Percentiles rank a stretch among this genome's conserved stretches.
Evolutionary conservation across 2,329 filamentous ascomycete species (phyloP).

Genomic region (Lomentospora prolificans): DNA sequence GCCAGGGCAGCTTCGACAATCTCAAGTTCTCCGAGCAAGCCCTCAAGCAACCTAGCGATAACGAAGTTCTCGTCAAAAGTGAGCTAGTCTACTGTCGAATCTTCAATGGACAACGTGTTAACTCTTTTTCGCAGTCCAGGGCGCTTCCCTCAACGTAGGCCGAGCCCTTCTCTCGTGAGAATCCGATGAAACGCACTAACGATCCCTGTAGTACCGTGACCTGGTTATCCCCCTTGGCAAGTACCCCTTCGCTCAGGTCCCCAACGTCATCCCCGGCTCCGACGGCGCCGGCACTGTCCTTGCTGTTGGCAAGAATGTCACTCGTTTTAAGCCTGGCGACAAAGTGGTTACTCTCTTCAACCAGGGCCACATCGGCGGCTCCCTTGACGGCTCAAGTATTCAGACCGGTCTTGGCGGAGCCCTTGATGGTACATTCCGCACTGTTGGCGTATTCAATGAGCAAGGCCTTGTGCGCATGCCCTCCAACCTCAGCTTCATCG

Average conservation of each 20-base stretch:
- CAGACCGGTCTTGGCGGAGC: conserved; percentile 56
- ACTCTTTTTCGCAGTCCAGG: neutral
- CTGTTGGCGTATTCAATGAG: conserved; percentile 59
- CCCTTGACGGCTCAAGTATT: conserved; percentile 23
- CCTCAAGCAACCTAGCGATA: conserved; percentile 54
- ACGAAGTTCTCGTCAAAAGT: conserved; percentile 60
- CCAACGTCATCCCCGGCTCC: conserved; percentile 38
- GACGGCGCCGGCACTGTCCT: conserved; percentile 45
- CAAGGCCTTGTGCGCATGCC: conserved; percentile 57
- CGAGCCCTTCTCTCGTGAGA: neutral
- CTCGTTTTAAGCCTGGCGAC: conserved; percentile 41
- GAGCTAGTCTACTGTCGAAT: conserved; percentile 8
- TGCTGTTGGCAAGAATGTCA: conserved; percentile 38
- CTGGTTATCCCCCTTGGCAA: conserved; percentile 38
- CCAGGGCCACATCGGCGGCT: conserved; percentile 39
- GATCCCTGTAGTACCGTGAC: conserved; percentile 34
- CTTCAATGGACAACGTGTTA: neutral
- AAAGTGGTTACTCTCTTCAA: conserved; percentile 52
- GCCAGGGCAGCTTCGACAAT: conserved; percentile 45
- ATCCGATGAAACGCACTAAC: neutral
- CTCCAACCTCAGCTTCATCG: conserved; percentile 37
- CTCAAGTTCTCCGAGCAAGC: conserved; percentile 45
- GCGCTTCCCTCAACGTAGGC: neutral
- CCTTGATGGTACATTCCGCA: conserved; percentile 57
- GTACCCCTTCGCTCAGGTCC: conserved; percentile 32